Conservation (phyloP, 2,329 filamentous ascomycete species). For the Hyphodiscus sp. region DNA sequence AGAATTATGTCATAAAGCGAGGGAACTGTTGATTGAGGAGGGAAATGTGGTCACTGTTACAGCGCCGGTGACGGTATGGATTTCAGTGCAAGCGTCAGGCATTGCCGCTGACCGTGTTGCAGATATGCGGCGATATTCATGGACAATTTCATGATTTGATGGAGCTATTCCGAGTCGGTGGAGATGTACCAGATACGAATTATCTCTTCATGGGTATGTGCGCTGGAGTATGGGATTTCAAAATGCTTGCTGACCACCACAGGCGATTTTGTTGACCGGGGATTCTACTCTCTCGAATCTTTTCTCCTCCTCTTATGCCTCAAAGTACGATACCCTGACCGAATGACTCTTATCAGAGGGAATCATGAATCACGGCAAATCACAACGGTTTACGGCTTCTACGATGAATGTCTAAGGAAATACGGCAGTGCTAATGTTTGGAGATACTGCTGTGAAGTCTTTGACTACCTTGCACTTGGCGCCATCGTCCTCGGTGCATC, state of each 20-base stretch:
- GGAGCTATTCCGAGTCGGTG: conserved; percentile 91
- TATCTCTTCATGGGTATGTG: conserved; percentile 90
- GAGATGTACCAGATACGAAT: conserved; percentile 90
- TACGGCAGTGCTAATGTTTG: conserved; percentile 96
- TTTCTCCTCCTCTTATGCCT: conserved; percentile 92
- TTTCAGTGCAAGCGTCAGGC: neutral
- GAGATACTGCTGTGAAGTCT: conserved; percentile 95
- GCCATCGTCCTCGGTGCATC: conserved; percentile 92
- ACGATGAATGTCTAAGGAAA: conserved; percentile 93
- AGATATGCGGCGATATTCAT: conserved; percentile 96
- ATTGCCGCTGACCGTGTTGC: conserved; percentile 11
- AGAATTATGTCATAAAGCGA: conserved; percentile 94
- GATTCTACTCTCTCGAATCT: conserved; percentile 96
- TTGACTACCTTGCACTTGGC: conserved; percentile 96
- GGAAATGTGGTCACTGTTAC: conserved; percentile 94
- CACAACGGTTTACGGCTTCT: conserved; percentile 96
- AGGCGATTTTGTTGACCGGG: conserved; percentile 96
- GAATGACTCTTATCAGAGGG: conserved; percentile 91
- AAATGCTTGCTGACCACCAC: conserved; percentile 12
- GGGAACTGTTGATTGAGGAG: conserved; percentile 94
- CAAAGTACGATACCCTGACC: conserved; percentile 95
- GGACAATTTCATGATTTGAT: conserved; percentile 95
- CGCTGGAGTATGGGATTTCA: neutral
- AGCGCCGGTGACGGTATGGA: conserved; percentile 77
- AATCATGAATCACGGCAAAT: conserved; percentile 97